These are phyloP conservation scores for Thalia dealbata DNA, from an alignment of 176 grass and related monocot genomes.

Conservation along the genomic window DNA sequence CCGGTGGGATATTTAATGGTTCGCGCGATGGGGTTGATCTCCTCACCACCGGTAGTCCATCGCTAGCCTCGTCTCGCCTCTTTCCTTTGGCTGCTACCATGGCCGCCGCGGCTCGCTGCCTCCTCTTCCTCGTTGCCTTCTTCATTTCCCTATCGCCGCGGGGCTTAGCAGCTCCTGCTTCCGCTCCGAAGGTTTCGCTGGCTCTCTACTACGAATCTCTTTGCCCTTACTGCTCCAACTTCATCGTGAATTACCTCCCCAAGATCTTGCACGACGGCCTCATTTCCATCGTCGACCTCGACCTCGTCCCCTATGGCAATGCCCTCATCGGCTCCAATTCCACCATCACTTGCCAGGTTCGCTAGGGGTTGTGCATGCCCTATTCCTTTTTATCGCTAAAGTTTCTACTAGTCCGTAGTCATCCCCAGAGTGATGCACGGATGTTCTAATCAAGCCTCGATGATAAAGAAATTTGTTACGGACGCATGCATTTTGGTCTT, in stretches of 20 bases:
- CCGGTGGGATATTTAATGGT: too few relatives aligned
- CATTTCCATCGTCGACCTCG: constrained; percentile 49
- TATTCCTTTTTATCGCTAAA: background rate
- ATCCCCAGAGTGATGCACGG: too few relatives aligned
- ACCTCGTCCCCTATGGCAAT: constrained; percentile 73
- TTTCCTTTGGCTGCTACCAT: background rate
- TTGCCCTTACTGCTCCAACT: constrained; percentile 63
- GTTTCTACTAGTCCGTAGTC: too few relatives aligned
- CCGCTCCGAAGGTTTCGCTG: constrained; percentile 35
- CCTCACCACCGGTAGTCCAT: background rate
- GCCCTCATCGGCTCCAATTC: constrained; percentile 38
- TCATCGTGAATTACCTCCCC: constrained; percentile 60
- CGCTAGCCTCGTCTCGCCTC: background rate
- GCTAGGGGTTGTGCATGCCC: background rate
- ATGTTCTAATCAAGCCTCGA: too few relatives aligned
- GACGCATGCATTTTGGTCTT: too few relatives aligned
- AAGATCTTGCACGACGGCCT: constrained; percentile 56
- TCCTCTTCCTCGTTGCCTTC: background rate
- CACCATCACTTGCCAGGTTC: constrained; percentile 73
- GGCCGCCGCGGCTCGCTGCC: background rate
- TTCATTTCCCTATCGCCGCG: background rate
- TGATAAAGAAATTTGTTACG: too few relatives aligned
- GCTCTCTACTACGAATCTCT: constrained; percentile 80
- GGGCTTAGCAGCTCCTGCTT: background rate
- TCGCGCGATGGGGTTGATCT: too few relatives aligned